Conservation (phyloP, 257 asterid species). For the Solanum virginianum region DNA sequence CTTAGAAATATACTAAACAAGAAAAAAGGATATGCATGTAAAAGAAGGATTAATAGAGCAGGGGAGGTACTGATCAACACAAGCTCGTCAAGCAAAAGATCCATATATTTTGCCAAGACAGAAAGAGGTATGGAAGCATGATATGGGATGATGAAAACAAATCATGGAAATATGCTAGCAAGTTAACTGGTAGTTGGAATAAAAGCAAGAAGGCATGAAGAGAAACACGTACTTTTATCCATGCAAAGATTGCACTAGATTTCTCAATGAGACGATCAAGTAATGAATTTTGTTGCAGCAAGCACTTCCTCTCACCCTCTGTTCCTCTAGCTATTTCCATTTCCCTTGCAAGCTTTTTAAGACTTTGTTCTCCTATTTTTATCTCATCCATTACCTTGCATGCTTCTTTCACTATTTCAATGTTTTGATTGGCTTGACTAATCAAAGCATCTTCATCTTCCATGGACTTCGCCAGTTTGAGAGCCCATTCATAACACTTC, state of each 20-base stretch:
- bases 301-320: slow-evolving; percentile 50
- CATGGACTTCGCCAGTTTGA: slow-evolving; percentile 68
- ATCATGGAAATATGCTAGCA: not conserved
- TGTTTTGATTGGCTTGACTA: slow-evolving; percentile 49
- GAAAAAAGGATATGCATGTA: not conserved
- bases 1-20: not conserved
- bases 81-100: not conserved
- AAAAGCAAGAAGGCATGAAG: not conserved
- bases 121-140: not conserved
- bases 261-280: slow-evolving; percentile 69
- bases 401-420: slow-evolving; percentile 52
- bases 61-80: not conserved
- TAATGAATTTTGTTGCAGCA: slow-evolving; percentile 54
- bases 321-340: slow-evolving; percentile 52
- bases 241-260: slow-evolving; percentile 55
- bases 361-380: slow-evolving; percentile 61
- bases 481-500: slow-evolving; percentile 63
- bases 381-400: slow-evolving; percentile 47
- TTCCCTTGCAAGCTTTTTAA: slow-evolving; percentile 64
- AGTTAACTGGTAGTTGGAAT: not conserved
- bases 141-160: not conserved
- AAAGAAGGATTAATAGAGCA: not conserved
- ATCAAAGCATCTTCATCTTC: slow-evolving; percentile 76
- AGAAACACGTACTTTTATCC: slow-evolving; percentile 44
- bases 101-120: not conserved